Percentiles rank a stretch among this genome's conserved stretches.
Conservation (phyloP, 768 basidiomycete species). For the Leccinellum rugosiceps region DNA sequence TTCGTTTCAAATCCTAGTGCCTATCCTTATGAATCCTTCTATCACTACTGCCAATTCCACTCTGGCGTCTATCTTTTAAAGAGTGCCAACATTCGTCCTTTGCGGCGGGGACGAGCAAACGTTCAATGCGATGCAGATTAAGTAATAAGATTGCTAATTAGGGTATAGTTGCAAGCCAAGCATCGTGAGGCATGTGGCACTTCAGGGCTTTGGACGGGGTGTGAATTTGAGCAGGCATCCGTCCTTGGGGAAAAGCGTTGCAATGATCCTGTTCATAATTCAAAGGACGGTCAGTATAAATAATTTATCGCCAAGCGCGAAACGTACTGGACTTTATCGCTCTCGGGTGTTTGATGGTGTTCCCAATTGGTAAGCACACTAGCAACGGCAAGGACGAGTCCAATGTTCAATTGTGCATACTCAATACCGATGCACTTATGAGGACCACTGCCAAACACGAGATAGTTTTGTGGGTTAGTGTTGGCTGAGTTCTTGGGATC, state of each 20-base stretch:
- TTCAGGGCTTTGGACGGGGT: conserved; percentile 44
- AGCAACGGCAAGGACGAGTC: conserved; percentile 80
- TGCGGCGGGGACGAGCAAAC: not conserved
- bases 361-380: conserved; percentile 79
- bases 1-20: not conserved
- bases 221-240: conserved; percentile 79
- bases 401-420: conserved; percentile 91
- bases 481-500: conserved; percentile 77
- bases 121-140: conserved; percentile 12
- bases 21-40: not conserved
- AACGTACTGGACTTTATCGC: conserved; percentile 79
- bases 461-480: conserved; percentile 87
- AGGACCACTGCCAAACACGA: conserved; percentile 92
- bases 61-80: not conserved
- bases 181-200: not conserved
- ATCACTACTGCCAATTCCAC: not conserved
- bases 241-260: conserved; percentile 96
- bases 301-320: not conserved
- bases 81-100: not conserved
- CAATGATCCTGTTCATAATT: conserved; percentile 64
- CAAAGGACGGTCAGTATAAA: not conserved
- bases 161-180: not conserved
- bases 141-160: conserved; percentile 12
- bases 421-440: conserved; percentile 91
- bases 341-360: conserved; percentile 77